Evolutionary conservation across 2,329 filamentous ascomycete species (phyloP).

Genomic region (Salinomyces thailandicus): DNA sequence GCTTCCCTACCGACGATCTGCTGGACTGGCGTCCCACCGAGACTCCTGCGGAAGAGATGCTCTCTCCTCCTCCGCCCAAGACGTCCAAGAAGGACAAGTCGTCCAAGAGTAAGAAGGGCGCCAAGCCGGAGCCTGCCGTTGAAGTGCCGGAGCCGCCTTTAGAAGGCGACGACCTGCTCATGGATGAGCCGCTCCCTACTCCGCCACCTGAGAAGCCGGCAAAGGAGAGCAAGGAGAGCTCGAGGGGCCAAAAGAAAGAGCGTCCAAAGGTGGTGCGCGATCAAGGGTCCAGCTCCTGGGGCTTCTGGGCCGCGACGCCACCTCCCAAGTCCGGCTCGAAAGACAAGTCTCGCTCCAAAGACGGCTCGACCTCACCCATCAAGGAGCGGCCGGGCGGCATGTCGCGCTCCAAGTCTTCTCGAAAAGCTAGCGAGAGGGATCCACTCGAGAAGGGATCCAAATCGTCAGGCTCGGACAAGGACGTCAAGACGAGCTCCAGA

Average conservation of each 20-base stretch:
- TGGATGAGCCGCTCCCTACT: slow-evolving; percentile 33
- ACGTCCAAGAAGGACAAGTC: slow-evolving; percentile 25
- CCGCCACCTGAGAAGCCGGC: slow-evolving; percentile 35
- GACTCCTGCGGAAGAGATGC: slow-evolving; percentile 6
- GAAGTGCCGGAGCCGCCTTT: slow-evolving; percentile 23
- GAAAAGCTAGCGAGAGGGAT: slow-evolving; percentile 40
- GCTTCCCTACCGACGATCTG: slow-evolving; percentile 37
- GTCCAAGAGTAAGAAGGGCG: slow-evolving; percentile 2
- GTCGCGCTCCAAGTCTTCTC: slow-evolving; percentile 47
- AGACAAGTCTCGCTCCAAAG: slow-evolving; percentile 32
- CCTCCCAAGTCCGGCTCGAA: slow-evolving; percentile 28
- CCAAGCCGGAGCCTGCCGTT: slow-evolving; percentile 22
- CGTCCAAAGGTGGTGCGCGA: slow-evolving; percentile 66
- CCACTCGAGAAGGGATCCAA: slow-evolving; percentile 52
- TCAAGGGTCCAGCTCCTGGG: slow-evolving; percentile 54
- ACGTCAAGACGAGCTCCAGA: slow-evolving; percentile 40
- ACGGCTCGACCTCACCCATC: slow-evolving; percentile 29
- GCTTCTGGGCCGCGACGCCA: slow-evolving; percentile 55
- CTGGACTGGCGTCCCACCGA: slow-evolving; percentile 12
- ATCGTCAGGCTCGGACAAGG: slow-evolving; percentile 64
- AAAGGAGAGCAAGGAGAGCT: slow-evolving; percentile 34
- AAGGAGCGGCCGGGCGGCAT: slow-evolving; percentile 35
- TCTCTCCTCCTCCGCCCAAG: slow-evolving; percentile 10
- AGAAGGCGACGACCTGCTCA: neutral
- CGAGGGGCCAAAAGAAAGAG: slow-evolving; percentile 58